Conservation (phyloP, 345 rosid genomes). For the Salix suchowensis region DNA sequence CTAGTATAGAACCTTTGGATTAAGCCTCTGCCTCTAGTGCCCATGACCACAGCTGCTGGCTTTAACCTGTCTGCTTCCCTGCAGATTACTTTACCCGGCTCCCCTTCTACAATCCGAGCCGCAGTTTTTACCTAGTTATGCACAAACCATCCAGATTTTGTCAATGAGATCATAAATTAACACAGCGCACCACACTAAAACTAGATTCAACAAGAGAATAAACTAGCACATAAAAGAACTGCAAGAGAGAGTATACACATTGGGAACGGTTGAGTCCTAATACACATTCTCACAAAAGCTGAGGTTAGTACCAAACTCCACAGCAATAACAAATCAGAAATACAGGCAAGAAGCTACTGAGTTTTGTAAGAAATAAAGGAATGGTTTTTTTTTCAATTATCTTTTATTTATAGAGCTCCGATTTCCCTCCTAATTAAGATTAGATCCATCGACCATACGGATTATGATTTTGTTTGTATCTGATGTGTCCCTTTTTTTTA, state of each 20-base stretch:
- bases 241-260: neutral
- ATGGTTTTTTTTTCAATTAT: neutral
- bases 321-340: neutral
- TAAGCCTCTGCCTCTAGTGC: slow-evolving; percentile 77
- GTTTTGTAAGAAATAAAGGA: neutral
- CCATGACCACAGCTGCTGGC: slow-evolving; percentile 86
- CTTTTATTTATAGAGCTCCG: neutral
- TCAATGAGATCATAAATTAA: neutral
- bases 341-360: neutral
- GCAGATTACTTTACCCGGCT: slow-evolving; percentile 68
- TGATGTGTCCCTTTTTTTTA: neutral
- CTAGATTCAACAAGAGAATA: neutral
- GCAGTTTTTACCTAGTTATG: slow-evolving; percentile 46
- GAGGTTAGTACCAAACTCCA: neutral
- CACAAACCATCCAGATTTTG: neutral
- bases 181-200: neutral
- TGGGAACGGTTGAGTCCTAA: neutral
- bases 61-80: slow-evolving; percentile 68
- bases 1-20: slow-evolving; percentile 50
- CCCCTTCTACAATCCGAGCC: slow-evolving; percentile 77
- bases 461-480: neutral
- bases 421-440: neutral
- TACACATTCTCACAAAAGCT: neutral
- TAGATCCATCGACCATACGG: neutral
- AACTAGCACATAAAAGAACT: neutral